phyloP scores from a whole-genome alignment of 73 alveolate species.

The Stentor coeruleus region DNA sequence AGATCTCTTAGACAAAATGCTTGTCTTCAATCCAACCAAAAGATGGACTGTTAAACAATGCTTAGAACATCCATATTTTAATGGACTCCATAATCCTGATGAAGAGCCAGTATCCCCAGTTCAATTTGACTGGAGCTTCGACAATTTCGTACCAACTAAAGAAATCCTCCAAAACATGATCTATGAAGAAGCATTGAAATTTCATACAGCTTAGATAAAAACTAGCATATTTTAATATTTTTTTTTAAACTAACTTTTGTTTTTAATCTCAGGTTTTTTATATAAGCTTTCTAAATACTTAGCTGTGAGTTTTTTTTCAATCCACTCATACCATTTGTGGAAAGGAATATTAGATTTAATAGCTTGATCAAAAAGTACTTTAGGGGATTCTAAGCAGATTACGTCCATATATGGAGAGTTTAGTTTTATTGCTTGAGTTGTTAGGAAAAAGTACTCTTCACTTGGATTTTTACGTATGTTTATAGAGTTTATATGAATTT shows the following conservation, averaged over 20 bases:
- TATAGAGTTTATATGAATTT: too few relatives aligned
- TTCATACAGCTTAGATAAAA: too few relatives aligned
- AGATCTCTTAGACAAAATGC: slow-evolving; percentile 85
- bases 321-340: too few relatives aligned
- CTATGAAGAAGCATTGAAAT: slow-evolving; percentile 65
- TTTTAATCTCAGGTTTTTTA: too few relatives aligned
- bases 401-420: not conserved
- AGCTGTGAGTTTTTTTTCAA: too few relatives aligned
- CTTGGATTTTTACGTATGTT: too few relatives aligned
- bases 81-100: slow-evolving; percentile 78
- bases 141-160: slow-evolving; percentile 79
- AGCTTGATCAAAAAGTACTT: too few relatives aligned
- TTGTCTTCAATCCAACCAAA: slow-evolving; percentile 86
- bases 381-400: not conserved
- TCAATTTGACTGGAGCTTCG: slow-evolving; percentile 90
- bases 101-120: slow-evolving; percentile 75
- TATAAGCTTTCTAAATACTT: too few relatives aligned
- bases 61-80: slow-evolving; percentile 85
- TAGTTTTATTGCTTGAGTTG: slow-evolving; percentile 5
- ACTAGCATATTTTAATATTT: too few relatives aligned
- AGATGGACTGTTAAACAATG: slow-evolving; percentile 81
- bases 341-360: too few relatives aligned
- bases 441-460: too few relatives aligned
- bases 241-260: too few relatives aligned
- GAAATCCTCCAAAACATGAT: slow-evolving; percentile 74